A percentile compares a stretch with the other conserved stretches of the same genome.
Evolutionary conservation across 805 yeast species (phyloP).

Genomic region (Saccharomycopsis sp.): DNA sequence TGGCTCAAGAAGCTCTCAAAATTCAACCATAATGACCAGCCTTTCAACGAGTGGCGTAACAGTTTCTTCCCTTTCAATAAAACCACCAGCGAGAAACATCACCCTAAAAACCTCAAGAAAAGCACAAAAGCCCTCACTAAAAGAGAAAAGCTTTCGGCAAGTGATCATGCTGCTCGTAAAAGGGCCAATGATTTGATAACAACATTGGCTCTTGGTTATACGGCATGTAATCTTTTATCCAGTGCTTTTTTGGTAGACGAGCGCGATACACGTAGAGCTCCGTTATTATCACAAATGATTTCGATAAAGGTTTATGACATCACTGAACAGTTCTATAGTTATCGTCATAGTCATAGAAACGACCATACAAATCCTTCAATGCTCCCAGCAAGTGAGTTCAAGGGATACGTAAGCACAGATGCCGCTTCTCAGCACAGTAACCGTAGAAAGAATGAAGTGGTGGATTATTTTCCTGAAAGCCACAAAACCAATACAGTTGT

Average conservation of each 20-base stretch:
- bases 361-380: not conserved
- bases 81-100: not conserved
- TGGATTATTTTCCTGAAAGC: not conserved
- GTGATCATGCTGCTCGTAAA: conserved; percentile 11
- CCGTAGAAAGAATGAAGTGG: not conserved
- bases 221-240: conserved; percentile 69
- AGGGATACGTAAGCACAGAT: not conserved
- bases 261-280: conserved; percentile 70
- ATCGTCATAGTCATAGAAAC: not conserved
- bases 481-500: not conserved
- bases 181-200: conserved; percentile 32
- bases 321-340: conserved; percentile 28
- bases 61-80: conserved; percentile 18
- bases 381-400: not conserved
- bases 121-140: conserved; percentile 1
- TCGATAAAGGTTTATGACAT: conserved; percentile 56
- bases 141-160: conserved; percentile 10
- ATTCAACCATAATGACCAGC: conserved; percentile 18
- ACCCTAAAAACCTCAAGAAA: conserved; percentile 3
- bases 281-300: conserved; percentile 67
- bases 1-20: conserved; percentile 18
- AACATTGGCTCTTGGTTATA: conserved; percentile 58
- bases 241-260: conserved; percentile 74
- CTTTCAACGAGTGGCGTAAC: conserved; percentile 19
- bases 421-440: not conserved